A percentile compares a stretch with the other conserved stretches of the same genome.
Evolutionary conservation across 768 basidiomycete genomes (phyloP).

Genomic region (Phaffia australis): DNA sequence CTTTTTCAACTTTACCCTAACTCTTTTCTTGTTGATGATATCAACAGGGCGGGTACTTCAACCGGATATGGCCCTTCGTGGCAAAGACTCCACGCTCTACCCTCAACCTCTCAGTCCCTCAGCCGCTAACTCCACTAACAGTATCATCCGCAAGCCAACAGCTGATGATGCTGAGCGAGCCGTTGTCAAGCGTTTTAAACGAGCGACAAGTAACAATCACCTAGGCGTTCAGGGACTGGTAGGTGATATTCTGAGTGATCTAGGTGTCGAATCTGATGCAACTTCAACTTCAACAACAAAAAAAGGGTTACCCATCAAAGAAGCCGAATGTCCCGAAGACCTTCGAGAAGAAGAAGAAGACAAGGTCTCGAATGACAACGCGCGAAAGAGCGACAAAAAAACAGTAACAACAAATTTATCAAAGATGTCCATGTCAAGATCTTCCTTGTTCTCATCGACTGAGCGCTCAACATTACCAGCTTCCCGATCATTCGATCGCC

Average conservation of each 20-base stretch:
- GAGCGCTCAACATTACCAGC: not conserved
- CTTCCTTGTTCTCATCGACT: not conserved
- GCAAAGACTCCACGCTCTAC: conserved; percentile 6
- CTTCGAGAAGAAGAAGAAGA: not conserved
- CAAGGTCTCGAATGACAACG: not conserved
- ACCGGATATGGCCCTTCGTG: conserved; percentile 2
- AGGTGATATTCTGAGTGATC: conserved; percentile 7
- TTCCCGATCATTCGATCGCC: not conserved
- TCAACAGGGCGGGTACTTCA: conserved; percentile 5
- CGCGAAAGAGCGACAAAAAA: too few species aligned
- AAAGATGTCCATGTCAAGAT: conserved; percentile 11
- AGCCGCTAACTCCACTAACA: not conserved
- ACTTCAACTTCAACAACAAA: not conserved
- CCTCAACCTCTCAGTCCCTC: conserved; percentile 1
- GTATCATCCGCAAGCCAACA: not conserved
- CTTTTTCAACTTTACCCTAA: too few species aligned
- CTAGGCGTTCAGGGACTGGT: not conserved
- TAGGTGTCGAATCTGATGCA: not conserved
- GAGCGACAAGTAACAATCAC: not conserved
- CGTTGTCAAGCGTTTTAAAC: conserved; percentile 10
- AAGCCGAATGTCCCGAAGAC: not conserved
- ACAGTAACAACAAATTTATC: not conserved
- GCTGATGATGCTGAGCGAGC: conserved; percentile 10
- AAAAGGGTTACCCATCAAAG: not conserved
- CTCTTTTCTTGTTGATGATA: not conserved